Evolutionary conservation across 2,329 filamentous ascomycete genomes (phyloP), one percentile per base, ranked within the genome.

Genomic region (Scleromitrula shiraiana): DNA sequence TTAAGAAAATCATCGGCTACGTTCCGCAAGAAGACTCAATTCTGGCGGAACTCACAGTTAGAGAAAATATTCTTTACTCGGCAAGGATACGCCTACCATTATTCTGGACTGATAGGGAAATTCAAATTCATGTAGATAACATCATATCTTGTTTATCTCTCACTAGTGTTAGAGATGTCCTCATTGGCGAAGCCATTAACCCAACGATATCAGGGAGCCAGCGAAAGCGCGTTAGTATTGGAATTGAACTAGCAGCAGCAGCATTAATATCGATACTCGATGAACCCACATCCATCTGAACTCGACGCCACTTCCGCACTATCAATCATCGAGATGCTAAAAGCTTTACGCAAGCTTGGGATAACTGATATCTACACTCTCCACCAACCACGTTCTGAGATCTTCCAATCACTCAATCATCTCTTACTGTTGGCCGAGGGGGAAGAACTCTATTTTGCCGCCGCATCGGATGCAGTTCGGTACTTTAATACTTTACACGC

Each of bases 221-320:
- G 5, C 20, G n/a, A 10, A 43, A 43, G n/a, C 41, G 29, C 32
- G 20, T 43, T 20, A 43, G 29, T 17, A 43, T 43, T 12, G 41
- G 41, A 22, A 43, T 33, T 6, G 19, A 35, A 22, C 20, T 42
- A 15, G 24, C 24, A 9, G 27, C 41, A 2, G 41, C 29, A 4
- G 10, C 17, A 4, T 32, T 33, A 22, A 27, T n/a, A n/a, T 14
- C 23, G 2, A 15, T 24, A 15, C 41, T 43, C 14, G 41, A 43
- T 2, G 29, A 43, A 43, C 29, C 20, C 32, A 24, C 27, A 20
- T 35, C 41, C n/a, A n/a, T n/a, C n/a, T 12, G 29, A 9, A 30
- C 19, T 35, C 8, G 41, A 43, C 30, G 41, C 20, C n/a, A 24
- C 41, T 24, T 9, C 20, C 9, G 14, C 29, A 2, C 23, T 24